Evolutionary conservation across 805 yeast species (phyloP), one percentile per base, ranked within the genome.

Genomic region (Saccharomycopsis synnaedendra): DNA sequence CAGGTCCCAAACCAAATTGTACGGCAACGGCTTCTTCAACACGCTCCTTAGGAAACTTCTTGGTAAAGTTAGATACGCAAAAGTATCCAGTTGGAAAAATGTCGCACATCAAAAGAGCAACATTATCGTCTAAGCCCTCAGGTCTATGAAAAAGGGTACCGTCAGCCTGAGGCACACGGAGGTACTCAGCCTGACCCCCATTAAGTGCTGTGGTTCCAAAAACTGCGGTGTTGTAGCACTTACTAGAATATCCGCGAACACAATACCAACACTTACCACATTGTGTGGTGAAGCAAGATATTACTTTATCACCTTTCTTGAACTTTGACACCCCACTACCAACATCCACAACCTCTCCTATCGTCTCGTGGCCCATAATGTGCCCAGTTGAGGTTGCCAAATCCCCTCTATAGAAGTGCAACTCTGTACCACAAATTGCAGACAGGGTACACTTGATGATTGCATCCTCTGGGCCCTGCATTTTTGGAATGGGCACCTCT

Each of bases 131-230:
- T 42, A 56, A 56, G 1, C 52, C 51, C 1, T 38, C 33, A 4
- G 80, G 79, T 45, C 69, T 66, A 38, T 63, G 69, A 45, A 67
- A 64, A 55, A 78, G 59, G 1, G 78, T 72, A 8, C 70, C 63
- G 41, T 69, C 74, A 3, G 83, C 83, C 50, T 62, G 66, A 5
- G 84, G 83, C n/a, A 78, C 71, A 30, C 76, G 58, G 10, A 76
- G 76, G 54, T 70, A 78, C 57, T 78, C 81, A 1, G 82, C 82
- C 55, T 78, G 83, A 1, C 76, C 82, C 1, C 83, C 84, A 50
- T 76, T 74, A 19, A 77, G 61, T 0, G 74, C 75, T 33, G 69
- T 60, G 42, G 78, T 75, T 3, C 84, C 84, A 60, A 78, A 78
- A 9, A 80, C 77, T 56, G 68, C 72, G 42, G 79, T 70, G 29